Base-by-base conservation (phyloP, 1,284 basidiomycete genomes). In the Rhodotorula sp. region DNA sequence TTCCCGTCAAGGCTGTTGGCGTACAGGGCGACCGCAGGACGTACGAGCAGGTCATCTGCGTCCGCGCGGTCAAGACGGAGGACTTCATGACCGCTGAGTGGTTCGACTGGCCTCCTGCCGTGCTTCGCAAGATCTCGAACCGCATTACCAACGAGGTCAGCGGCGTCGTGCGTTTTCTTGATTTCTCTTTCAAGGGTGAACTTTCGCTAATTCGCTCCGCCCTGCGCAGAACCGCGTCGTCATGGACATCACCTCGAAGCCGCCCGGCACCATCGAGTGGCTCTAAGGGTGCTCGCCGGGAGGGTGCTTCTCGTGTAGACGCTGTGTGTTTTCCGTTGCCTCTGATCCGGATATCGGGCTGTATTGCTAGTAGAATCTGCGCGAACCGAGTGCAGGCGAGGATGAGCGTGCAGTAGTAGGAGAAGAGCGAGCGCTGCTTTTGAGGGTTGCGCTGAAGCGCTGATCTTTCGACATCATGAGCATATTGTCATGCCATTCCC, bases 81-180 rank as follows among this genome's bases (percentile, higher is more conserved):
- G 94, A 97, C 82, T 97, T 97, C 80, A 97, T 97, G 94, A 97
- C 94, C 17, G 94, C 94, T 46, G 94, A 97, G 82, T 97, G 94
- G 93, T 92, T 67, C 67, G 89, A 92, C 39, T 99, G 99, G 87
- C 94, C 96, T n/a, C 84, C 92, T 32, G 90, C 91, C 58, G 90
- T 99, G 29, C 84, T 99, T 71, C 88, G 91, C 78, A 89, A 90
- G 79, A 94, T 99, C 78, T 97, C 94, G 32, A 96, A 93, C 66
- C 87, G 97, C 67, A 99, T 99, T 79, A 99, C 97, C 57, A 99
- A 99, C 83, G 97, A 99, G 84, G 94, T 97, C 12, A 84, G 83
- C 73, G 73, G 83, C 53, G 81, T 84, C 53, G 72, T 74, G 53
- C 51, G 62, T 55, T 25, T 57, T 37, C 8, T 27, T 22, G 36